These are phyloP conservation scores for Fomitiporia mediterranea DNA, from an alignment of 1,284 basidiomycete genomes.

Conservation along the genomic window DNA sequence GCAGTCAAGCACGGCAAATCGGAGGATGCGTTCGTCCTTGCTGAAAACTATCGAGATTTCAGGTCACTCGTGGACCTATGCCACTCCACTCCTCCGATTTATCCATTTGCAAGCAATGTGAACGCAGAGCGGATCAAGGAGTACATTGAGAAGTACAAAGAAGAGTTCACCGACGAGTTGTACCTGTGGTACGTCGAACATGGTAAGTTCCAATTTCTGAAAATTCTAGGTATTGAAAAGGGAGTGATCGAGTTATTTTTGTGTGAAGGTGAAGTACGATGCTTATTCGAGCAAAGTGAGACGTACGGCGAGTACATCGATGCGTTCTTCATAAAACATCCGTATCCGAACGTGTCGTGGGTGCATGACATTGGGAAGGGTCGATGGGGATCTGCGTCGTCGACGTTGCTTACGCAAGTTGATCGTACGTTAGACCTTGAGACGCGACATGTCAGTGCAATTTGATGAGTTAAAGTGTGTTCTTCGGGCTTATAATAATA, in stretches of 20 bases:
- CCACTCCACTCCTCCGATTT: slow-evolving; percentile 55
- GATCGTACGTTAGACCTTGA: slow-evolving; percentile 52
- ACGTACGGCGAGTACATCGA: slow-evolving; percentile 63
- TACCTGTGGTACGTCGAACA: slow-evolving; percentile 86
- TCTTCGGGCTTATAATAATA: background rate
- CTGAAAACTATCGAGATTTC: slow-evolving; percentile 85
- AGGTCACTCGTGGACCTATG: slow-evolving; percentile 78
- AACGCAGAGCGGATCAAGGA: slow-evolving; percentile 53
- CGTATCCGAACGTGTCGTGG: slow-evolving; percentile 77
- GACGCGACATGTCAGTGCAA: slow-evolving; percentile 62
- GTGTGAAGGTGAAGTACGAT: slow-evolving; percentile 60
- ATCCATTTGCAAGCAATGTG: slow-evolving; percentile 59
- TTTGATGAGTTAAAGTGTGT: background rate
- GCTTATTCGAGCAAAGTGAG: slow-evolving; percentile 71
- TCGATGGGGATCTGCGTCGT: slow-evolving; percentile 62
- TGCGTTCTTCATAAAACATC: slow-evolving; percentile 64
- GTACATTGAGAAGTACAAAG: slow-evolving; percentile 80
- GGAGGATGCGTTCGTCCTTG: slow-evolving; percentile 71
- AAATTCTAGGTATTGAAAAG: slow-evolving; percentile 1
- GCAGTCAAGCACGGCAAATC: slow-evolving; percentile 65
- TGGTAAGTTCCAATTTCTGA: slow-evolving; percentile 35
- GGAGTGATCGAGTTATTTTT: slow-evolving; percentile 18
- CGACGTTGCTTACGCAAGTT: slow-evolving; percentile 61
- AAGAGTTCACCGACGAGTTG: slow-evolving; percentile 83
- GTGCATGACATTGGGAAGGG: slow-evolving; percentile 80